Conservation (phyloP, 345 rosid genomes). For the Rhizophora mangle region DNA sequence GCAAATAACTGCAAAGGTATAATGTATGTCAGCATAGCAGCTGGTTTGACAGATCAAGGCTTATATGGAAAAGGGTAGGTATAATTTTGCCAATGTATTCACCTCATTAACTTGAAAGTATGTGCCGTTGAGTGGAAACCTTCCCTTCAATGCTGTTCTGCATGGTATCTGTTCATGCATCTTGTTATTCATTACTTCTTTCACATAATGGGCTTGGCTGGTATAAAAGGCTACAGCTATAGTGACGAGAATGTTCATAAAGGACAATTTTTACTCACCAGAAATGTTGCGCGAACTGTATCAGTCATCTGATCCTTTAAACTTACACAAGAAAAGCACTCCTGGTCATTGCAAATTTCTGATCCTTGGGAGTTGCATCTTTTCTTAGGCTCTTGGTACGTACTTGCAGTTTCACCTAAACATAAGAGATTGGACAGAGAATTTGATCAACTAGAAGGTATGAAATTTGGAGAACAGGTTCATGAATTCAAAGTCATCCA, state of each 20-base stretch:
- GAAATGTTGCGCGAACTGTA: slow-evolving; percentile 85
- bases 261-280: slow-evolving; percentile 45
- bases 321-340: slow-evolving; percentile 76
- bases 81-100: not conserved
- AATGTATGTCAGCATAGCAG: not conserved
- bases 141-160: slow-evolving; percentile 94
- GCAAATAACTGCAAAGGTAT: slow-evolving; percentile 66
- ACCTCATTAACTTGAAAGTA: slow-evolving; percentile 98
- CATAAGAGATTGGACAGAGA: not conserved
- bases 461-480: too few relatives aligned
- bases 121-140: slow-evolving; percentile 95
- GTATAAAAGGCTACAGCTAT: too few relatives aligned
- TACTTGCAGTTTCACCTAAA: slow-evolving; percentile 80
- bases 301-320: slow-evolving; percentile 54
- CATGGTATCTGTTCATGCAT: slow-evolving; percentile 68
- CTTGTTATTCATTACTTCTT: not conserved
- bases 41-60: not conserved
- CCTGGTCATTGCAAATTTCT: slow-evolving; percentile 53
- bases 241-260: too few relatives aligned
- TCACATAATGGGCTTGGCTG: too few relatives aligned
- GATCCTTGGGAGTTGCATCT: slow-evolving; percentile 49
- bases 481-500: too few relatives aligned
- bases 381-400: slow-evolving; percentile 56
- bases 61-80: too few relatives aligned
- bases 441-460: too few relatives aligned